Evolutionary conservation across 495 filamentous ascomycete genomes (phyloP).

Genomic region (Cercophora scortea): DNA sequence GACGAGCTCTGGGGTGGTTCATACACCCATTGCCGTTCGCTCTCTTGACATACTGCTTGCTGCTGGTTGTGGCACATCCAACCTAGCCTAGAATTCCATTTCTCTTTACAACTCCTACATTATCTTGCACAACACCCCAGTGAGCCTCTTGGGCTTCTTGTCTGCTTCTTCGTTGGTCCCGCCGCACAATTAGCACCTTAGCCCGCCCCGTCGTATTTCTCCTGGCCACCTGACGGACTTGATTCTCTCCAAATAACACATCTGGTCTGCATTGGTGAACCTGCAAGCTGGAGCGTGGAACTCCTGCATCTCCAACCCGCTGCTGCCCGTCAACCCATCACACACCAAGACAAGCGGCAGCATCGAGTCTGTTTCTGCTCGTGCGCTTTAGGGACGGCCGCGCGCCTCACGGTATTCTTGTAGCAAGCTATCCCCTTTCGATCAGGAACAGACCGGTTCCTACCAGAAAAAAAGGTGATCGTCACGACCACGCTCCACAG

Average conservation of each 20-base stretch:
- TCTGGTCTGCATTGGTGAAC: not conserved
- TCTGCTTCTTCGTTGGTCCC: conserved; percentile 2
- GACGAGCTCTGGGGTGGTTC: too few relatives aligned
- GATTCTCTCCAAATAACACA: not conserved
- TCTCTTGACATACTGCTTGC: too few relatives aligned
- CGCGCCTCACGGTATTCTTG: conserved; percentile 6
- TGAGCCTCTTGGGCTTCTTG: not conserved
- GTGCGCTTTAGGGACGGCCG: conserved; percentile 1
- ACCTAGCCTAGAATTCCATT: too few relatives aligned
- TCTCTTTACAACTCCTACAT: too few relatives aligned
- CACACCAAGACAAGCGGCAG: conserved; percentile 3
- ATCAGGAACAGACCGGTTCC: not conserved
- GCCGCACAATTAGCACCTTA: conserved; percentile 1
- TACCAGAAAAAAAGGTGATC: conserved; percentile 7
- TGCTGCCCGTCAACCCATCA: not conserved
- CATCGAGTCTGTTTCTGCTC: conserved; percentile 1
- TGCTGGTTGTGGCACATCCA: too few relatives aligned
- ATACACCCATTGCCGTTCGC: too few relatives aligned
- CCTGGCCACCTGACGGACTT: not conserved
- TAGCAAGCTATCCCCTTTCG: conserved; percentile 5
- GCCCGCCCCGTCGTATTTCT: not conserved
- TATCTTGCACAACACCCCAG: too few relatives aligned
- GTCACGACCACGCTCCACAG: not conserved
- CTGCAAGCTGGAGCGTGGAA: conserved; percentile 3
- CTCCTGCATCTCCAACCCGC: conserved; percentile 1